Percentiles rank a stretch among this genome's conserved stretches.
Conservation (phyloP, 1,139 yeast species). For the Lodderomyces margitis region DNA sequence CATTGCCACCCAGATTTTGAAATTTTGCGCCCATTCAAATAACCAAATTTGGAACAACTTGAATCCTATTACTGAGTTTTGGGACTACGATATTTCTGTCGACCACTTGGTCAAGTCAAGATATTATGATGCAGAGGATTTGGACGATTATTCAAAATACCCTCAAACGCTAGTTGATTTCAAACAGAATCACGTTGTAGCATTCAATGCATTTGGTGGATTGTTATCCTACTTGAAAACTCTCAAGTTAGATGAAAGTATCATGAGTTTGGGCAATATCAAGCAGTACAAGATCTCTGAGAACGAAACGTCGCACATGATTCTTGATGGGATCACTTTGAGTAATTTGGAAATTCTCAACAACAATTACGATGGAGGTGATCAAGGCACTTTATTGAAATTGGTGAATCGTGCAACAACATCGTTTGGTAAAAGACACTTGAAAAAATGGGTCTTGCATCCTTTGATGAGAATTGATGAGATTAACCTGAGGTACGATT, state of each 20-base stretch:
- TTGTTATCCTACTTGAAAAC: constrained; percentile 74
- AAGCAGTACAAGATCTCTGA: constrained; percentile 67
- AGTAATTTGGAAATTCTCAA: constrained; percentile 86
- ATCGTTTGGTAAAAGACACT: constrained; percentile 85
- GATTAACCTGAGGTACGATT: constrained; percentile 74
- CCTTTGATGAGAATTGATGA: constrained; percentile 64
- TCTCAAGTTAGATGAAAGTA: constrained; percentile 70
- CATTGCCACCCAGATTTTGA: constrained; percentile 68
- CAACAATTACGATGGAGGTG: constrained; percentile 86
- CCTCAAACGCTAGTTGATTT: constrained; percentile 56
- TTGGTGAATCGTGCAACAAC: constrained; percentile 81
- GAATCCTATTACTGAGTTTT: constrained; percentile 74
- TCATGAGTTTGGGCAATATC: constrained; percentile 80
- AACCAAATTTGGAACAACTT: constrained; percentile 83
- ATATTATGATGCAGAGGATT: constrained; percentile 61
- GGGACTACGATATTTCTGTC: constrained; percentile 76
- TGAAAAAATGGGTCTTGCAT: constrained; percentile 85
- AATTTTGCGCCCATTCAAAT: constrained; percentile 62
- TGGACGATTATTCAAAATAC: constrained; percentile 64
- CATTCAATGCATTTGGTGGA: constrained; percentile 88
- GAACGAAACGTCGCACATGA: constrained; percentile 56
- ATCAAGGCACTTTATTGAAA: constrained; percentile 82
- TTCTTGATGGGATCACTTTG: constrained; percentile 87
- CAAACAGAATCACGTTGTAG: constrained; percentile 51
- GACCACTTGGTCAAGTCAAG: constrained; percentile 64